phyloP scores from a whole-genome alignment of 192 early-diverging fungal species.

The Coemansia sp. region DNA sequence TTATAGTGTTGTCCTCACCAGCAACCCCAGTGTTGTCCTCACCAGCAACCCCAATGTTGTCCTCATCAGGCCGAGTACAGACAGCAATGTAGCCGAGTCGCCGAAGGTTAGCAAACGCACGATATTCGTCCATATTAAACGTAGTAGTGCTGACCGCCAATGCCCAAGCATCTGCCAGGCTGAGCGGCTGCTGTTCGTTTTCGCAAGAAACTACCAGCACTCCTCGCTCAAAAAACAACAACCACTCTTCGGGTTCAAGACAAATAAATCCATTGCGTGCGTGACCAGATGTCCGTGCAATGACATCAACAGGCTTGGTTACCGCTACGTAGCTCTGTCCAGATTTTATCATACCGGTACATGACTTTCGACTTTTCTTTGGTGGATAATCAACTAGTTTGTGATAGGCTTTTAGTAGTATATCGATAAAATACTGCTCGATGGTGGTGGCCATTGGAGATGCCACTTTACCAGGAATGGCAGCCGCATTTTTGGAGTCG shows the following conservation, averaged over 20 bases:
- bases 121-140: conserved; percentile 22
- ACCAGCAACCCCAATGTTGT: too few relatives aligned
- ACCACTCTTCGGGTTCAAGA: conserved; percentile 42
- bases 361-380: conserved; percentile 22
- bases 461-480: conserved; percentile 16
- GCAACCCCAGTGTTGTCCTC: not conserved
- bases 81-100: conserved; percentile 39
- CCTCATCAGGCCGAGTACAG: not conserved
- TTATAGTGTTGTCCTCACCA: not conserved
- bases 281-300: conserved; percentile 27
- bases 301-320: conserved; percentile 20
- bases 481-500: conserved; percentile 3
- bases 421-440: conserved; percentile 12
- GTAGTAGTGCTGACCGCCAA: conserved; percentile 9
- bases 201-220: conserved; percentile 8
- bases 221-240: conserved; percentile 38
- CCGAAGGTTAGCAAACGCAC: conserved; percentile 27
- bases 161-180: conserved; percentile 8
- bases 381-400: conserved; percentile 29
- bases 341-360: conserved; percentile 12
- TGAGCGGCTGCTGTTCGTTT: not conserved
- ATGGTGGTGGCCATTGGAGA: conserved; percentile 15
- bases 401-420: conserved; percentile 20
- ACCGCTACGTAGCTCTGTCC: conserved; percentile 12
- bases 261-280: conserved; percentile 8